Evolutionary conservation across 495 filamentous ascomycete genomes (phyloP).

Genomic region (Articulospora tetracladia): DNA sequence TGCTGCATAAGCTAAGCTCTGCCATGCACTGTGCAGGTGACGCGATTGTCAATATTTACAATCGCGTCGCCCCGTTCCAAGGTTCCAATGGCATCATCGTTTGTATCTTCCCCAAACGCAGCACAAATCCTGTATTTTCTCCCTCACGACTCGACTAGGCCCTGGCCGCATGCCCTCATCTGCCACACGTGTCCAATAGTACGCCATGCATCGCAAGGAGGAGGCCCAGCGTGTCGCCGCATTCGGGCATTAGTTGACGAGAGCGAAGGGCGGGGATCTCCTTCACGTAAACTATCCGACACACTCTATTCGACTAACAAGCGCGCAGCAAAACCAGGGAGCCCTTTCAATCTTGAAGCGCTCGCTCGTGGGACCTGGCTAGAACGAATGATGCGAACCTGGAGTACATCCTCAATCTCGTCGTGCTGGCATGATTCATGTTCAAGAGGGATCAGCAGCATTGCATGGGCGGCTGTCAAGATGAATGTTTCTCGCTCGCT

Average conservation of each 20-base stretch:
- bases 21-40: not conserved
- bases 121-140: not conserved
- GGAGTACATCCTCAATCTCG: not conserved
- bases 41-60: constrained; percentile 11
- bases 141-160: not conserved
- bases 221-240: not conserved
- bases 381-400: not conserved
- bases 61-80: not conserved
- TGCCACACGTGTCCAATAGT: not conserved
- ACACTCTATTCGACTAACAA: not conserved
- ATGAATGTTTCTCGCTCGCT: not conserved
- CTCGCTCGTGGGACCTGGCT: not conserved
- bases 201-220: not conserved
- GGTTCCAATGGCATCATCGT: not conserved
- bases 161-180: not conserved
- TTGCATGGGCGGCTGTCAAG: not conserved
- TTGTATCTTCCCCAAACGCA: not conserved
- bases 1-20: not conserved
- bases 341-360: not conserved
- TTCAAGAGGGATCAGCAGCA: not conserved
- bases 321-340: not conserved
- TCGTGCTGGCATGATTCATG: not conserved
- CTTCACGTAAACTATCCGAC: not conserved
- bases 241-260: not conserved
- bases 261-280: constrained; percentile 10